Conservation (phyloP, 2,329 filamentous ascomycete genomes). For the Diaporthe caulivora region DNA sequence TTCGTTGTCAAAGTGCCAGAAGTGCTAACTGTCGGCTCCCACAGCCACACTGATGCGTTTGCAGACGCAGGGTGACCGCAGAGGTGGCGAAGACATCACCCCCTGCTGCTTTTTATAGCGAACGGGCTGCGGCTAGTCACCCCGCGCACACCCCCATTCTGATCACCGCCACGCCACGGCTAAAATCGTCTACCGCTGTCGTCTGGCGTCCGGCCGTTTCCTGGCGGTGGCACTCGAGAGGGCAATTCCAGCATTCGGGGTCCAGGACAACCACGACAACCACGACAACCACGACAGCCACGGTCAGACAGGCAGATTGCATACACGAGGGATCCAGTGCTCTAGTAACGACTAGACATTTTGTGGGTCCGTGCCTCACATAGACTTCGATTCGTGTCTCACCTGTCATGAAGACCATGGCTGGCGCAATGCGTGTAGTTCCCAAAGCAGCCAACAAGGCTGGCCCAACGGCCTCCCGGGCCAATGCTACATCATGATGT, state of each 20-base stretch:
- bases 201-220: constrained; percentile 17
- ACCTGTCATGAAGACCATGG: background rate
- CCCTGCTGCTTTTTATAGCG: constrained; percentile 32
- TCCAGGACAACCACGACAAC: background rate
- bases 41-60: constrained; percentile 30
- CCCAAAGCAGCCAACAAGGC: background rate
- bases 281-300: no score
- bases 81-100: constrained; percentile 29
- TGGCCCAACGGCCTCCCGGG: background rate
- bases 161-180: constrained; percentile 14
- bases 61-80: constrained; percentile 23
- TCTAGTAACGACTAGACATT: background rate
- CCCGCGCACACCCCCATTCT: background rate
- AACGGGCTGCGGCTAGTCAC: constrained; percentile 16
- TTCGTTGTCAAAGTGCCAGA: constrained; percentile 28
- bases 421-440: background rate
- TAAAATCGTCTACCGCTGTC: constrained; percentile 4
- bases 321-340: background rate
- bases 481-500: constrained; percentile 17
- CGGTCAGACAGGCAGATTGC: background rate
- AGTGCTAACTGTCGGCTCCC: constrained; percentile 8
- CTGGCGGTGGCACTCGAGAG: background rate
- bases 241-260: background rate
- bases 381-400: constrained; percentile 11
- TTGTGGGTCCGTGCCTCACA: constrained; percentile 14